phyloP scores from a whole-genome alignment of 2,329 filamentous ascomycete species.

The Stemphylium beticola region DNA sequence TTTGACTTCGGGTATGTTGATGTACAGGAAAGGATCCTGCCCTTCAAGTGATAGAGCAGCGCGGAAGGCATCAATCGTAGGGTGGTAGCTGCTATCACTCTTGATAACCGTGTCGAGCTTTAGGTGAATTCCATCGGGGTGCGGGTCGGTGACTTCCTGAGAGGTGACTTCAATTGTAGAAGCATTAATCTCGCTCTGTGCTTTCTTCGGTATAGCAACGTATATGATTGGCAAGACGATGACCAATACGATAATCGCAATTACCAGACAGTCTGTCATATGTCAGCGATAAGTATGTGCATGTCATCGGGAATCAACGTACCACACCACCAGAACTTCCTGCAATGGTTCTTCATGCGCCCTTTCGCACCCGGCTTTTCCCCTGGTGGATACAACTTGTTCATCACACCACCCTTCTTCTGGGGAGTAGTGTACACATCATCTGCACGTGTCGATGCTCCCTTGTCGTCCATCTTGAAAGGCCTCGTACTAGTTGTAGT shows the following conservation, averaged over 20 bases:
- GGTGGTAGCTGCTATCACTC: constrained; percentile 59
- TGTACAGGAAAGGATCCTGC: constrained; percentile 51
- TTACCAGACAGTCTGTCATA: constrained; percentile 53
- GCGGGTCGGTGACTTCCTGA: constrained; percentile 60
- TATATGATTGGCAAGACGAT: constrained; percentile 65
- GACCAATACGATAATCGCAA: constrained; percentile 59
- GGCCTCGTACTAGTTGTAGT: constrained; percentile 5
- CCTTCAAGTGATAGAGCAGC: constrained; percentile 57
- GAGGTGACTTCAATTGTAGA: constrained; percentile 58
- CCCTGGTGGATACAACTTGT: constrained; percentile 44
- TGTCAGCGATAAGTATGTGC: constrained; percentile 3
- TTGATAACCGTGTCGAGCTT: constrained; percentile 57
- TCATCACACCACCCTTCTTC: constrained; percentile 39
- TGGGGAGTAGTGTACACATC: constrained; percentile 27
- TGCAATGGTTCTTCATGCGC: constrained; percentile 46
- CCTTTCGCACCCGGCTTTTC: constrained; percentile 38
- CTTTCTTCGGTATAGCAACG: constrained; percentile 65
- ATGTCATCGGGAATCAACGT: constrained; percentile 9
- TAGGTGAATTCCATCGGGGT: constrained; percentile 56
- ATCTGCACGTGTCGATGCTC: constrained; percentile 13
- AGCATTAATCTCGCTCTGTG: constrained; percentile 60
- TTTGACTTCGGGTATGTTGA: constrained; percentile 55
- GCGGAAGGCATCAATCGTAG: constrained; percentile 61
- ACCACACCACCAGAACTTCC: constrained; percentile 50
- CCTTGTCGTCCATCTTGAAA: constrained; percentile 36